Base-by-base conservation (phyloP, 148 eudicot species). In the Diospyros lotus region DNA sequence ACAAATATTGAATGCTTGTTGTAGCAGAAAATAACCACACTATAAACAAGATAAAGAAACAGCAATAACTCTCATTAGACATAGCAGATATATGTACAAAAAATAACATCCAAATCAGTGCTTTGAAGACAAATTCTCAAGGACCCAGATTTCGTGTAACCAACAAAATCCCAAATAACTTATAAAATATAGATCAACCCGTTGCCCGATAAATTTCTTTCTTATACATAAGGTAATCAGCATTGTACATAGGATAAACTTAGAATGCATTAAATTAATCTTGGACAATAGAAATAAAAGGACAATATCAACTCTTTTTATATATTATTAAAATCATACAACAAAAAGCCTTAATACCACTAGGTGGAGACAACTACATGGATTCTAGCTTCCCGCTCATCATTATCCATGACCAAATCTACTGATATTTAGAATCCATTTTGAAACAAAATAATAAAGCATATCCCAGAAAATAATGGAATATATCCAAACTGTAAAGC, bases 31-130 rank as follows among this genome's bases (percentile, higher is more conserved):
- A 45, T 63, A 41, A 44, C 71, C 64, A n/a, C 4, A 15, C 6
- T 38, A 54, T 41, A 38, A 4, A n/a, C 5, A 44, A 18, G 43
- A 7, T 17, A 1, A 38, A 61, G 7, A 28, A 12, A 18, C 44
- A 18, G 11, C 9, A 8, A 17, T 46, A 12, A 44, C n/a, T 71
- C 74, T 11, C 13, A 43, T 2, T n/a, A 59, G 8, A 59, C 9
- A 43, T 6, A 44, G 39, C 17, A 15, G 15, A 59, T 58, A 9
- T 17, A 38, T 13, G 13, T 38, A 12, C 8, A 54, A 56, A 4
- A 43, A 45, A 71, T 71, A 71, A 71, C 64, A 56, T 71, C 64
- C 63, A 43, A 71, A 71, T 41, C 50, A 41, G 7, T 9, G 6
- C 45, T 9, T 56, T 43, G 7, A 71, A 71, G 58, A 15, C 4